phyloP scores from a whole-genome alignment of 1,284 basidiomycete genomes.

The Rhodotorula glutinis region DNA sequence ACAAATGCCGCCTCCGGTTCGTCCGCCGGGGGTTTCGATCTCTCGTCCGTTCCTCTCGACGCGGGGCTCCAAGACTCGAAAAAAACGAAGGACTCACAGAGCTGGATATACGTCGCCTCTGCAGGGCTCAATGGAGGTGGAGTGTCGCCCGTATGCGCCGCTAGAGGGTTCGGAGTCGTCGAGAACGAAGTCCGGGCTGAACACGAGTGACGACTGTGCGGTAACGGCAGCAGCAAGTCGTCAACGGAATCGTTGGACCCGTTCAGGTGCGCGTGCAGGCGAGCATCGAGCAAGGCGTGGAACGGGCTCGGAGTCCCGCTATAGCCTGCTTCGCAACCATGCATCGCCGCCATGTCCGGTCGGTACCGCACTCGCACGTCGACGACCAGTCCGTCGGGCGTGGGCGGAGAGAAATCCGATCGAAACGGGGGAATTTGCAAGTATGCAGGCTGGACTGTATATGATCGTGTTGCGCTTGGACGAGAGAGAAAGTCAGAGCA shows the following conservation, averaged over 20 bases:
- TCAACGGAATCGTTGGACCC: conserved; percentile 13
- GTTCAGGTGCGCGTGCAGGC: conserved; percentile 23
- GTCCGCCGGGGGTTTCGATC: too few species aligned
- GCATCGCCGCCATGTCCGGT: too few species aligned
- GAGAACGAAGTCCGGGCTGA: conserved; percentile 3
- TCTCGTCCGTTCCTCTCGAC: too few species aligned
- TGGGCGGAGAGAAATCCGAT: too few species aligned
- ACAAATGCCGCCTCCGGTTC: too few species aligned
- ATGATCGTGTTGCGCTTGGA: too few species aligned
- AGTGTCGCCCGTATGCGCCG: neutral
- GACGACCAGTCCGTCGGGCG: too few species aligned
- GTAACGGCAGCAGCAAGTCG: conserved; percentile 8
- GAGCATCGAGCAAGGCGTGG: neutral
- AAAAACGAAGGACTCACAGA: conserved; percentile 4
- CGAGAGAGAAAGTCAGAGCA: too few species aligned
- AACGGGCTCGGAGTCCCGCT: neutral
- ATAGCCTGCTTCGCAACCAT: neutral
- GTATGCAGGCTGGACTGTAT: too few species aligned
- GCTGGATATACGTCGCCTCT: conserved; percentile 14
- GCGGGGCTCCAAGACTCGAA: too few species aligned
- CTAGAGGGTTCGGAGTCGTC: neutral
- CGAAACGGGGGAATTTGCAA: too few species aligned
- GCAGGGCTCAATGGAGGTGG: conserved; percentile 5
- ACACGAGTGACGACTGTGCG: neutral
- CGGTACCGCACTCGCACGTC: too few species aligned